Conservation (phyloP, 192 early-diverging fungal species). For the Blastocladiella britannica region DNA sequence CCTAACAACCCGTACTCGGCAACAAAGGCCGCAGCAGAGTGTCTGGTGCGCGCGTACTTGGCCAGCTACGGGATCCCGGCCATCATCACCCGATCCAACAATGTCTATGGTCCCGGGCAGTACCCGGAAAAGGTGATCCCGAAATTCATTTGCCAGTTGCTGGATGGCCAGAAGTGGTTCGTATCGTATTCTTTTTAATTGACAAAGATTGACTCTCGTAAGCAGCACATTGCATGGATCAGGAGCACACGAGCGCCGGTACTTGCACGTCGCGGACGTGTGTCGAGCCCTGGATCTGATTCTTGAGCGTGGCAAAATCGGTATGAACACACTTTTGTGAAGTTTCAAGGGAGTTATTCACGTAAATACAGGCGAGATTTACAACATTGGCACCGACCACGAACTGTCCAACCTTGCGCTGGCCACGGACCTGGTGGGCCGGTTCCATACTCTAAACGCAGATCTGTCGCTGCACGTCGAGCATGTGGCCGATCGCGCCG, state of each 20-base stretch:
- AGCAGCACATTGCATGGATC: conserved; percentile 47
- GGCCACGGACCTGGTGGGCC: conserved; percentile 27
- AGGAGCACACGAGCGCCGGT: conserved; percentile 47
- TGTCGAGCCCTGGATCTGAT: conserved; percentile 45
- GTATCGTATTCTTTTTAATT: too few relatives aligned
- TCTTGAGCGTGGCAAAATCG: conserved; percentile 31
- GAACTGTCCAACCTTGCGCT: conserved; percentile 51
- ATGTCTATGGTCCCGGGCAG: conserved; percentile 60
- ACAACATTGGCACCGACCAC: conserved; percentile 52
- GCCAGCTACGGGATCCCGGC: conserved; percentile 56
- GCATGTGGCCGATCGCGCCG: conserved; percentile 51
- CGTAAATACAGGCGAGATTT: conserved; percentile 34
- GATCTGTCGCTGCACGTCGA: conserved; percentile 27
- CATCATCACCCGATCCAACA: conserved; percentile 60
- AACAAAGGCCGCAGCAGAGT: conserved; percentile 70
- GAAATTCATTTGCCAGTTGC: conserved; percentile 50
- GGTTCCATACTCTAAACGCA: conserved; percentile 7
- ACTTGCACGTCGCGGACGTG: conserved; percentile 49
- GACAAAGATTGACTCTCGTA: conserved; percentile 7
- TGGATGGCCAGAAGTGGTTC: conserved; percentile 32
- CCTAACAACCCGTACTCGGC: conserved; percentile 66
- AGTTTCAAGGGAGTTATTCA: too few relatives aligned
- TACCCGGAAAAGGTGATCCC: conserved; percentile 74
- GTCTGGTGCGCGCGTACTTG: conserved; percentile 47
- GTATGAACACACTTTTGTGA: background rate